Evolutionary conservation across 2,329 filamentous ascomycete genomes (phyloP), one percentile per base, ranked within the genome.

Genomic region (Microascus cirrosus): DNA sequence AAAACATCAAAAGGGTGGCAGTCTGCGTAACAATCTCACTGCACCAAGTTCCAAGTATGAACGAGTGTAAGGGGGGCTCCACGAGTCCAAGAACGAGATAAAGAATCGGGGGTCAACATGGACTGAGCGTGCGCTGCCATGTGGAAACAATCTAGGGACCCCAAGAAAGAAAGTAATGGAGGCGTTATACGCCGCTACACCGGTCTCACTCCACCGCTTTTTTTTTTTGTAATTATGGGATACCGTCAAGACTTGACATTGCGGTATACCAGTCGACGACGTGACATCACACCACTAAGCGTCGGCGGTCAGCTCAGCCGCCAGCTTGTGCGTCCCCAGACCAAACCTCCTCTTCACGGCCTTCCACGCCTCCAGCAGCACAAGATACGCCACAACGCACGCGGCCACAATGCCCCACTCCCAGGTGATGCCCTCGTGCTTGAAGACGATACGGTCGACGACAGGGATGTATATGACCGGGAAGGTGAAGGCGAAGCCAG

Each of bases 361-460:
- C 72, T 90, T 90, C 85, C 86, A 90, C 0, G 65, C 63, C 71
- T 90, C 87, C 2, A 89, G 75, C 10, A 87, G 78, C 0, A 70
- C 70, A 54, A 89, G 73, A 69, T 89, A 90, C 10, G 80, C 67
- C 1, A 79, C 68, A 0, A 85, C 76, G 36, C 76, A 80, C 20
- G 81, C 76, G 53, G 80, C 74, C 0, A 90, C 85, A 2, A 90
- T 74, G 1, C 79, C 84, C 87, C 86, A 90, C 65, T 90, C 86
- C 84, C 85, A 89, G 2, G 73, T 77, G 58, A 90, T 84, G 1
- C 79, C 81, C 51, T 76, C 75, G 66, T 90, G 86, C 70, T 87
- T 85, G 72, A 89, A 89, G 1, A 89, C 85, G 2, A 73, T 70
- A 1, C 74, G 76, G 66, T 88, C 87, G 62, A 90, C 74, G 25